Evolutionary conservation across 1,284 basidiomycete species (phyloP).

Genomic region (Porodaedalea pini): DNA sequence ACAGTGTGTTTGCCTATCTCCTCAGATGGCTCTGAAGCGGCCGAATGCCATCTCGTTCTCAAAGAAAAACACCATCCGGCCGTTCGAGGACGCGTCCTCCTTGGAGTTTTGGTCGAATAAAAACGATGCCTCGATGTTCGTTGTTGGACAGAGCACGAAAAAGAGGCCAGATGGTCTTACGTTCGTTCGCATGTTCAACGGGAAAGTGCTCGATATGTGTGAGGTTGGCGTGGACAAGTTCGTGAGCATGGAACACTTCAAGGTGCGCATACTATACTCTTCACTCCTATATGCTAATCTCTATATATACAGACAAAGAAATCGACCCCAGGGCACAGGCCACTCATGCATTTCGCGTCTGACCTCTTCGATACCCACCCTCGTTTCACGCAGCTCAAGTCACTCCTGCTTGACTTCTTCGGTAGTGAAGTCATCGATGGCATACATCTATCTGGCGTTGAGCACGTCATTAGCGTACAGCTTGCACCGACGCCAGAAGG

Average conservation of each 20-base stretch:
- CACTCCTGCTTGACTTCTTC: conserved; percentile 87
- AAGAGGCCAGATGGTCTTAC: conserved; percentile 90
- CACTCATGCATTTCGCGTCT: conserved; percentile 93
- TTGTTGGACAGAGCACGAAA: conserved; percentile 91
- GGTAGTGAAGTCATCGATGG: conserved; percentile 83
- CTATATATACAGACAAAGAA: conserved; percentile 63
- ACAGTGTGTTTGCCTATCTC: background rate
- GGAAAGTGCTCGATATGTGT: conserved; percentile 88
- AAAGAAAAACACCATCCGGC: conserved; percentile 90
- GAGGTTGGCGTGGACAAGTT: conserved; percentile 88
- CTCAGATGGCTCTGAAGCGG: conserved; percentile 86
- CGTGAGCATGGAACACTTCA: conserved; percentile 77
- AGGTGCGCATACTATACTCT: conserved; percentile 49
- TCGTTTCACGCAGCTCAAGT: conserved; percentile 89
- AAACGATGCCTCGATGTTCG: conserved; percentile 92
- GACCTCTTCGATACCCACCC: conserved; percentile 92
- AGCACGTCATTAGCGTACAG: conserved; percentile 88
- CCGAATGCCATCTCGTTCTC: conserved; percentile 89
- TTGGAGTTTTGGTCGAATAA: conserved; percentile 93
- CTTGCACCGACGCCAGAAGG: conserved; percentile 62
- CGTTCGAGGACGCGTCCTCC: conserved; percentile 84
- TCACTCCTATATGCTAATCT: conserved; percentile 1
- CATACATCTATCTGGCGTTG: conserved; percentile 82
- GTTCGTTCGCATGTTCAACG: conserved; percentile 86
- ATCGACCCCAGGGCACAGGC: conserved; percentile 87